Conservation (phyloP, 805 yeast genomes). For the Candida multigemmis region DNA sequence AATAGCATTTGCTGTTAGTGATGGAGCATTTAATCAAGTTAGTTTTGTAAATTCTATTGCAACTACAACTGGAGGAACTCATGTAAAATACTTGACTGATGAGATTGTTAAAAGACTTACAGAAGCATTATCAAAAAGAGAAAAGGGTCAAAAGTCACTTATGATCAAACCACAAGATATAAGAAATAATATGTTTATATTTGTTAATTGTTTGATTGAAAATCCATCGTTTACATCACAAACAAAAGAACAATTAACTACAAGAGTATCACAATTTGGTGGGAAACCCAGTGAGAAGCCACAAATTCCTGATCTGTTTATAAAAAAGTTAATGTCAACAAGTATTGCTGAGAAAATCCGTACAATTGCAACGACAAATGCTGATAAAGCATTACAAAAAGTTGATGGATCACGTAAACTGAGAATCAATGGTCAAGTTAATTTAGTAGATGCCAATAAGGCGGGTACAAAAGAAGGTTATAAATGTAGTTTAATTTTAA, state of each 20-base stretch:
- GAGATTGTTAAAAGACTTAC: constrained; percentile 71
- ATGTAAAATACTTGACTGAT: constrained; percentile 78
- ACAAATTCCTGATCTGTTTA: constrained; percentile 67
- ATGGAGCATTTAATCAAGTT: constrained; percentile 83
- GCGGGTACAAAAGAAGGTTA: constrained; percentile 93
- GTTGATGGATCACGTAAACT: constrained; percentile 81
- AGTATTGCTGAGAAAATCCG: constrained; percentile 64
- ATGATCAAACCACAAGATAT: constrained; percentile 84
- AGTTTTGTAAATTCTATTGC: constrained; percentile 97
- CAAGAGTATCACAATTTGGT: constrained; percentile 84
- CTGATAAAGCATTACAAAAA: constrained; percentile 77
- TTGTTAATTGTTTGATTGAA: constrained; percentile 85
- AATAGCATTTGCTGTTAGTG: constrained; percentile 88
- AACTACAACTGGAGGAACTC: constrained; percentile 95
- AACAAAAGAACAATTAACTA: constrained; percentile 91
- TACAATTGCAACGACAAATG: constrained; percentile 81
- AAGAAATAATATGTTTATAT: constrained; percentile 80
- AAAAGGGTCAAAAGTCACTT: constrained; percentile 55
- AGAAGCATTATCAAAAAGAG: constrained; percentile 55
- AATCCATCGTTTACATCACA: constrained; percentile 97
- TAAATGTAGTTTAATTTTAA: constrained; percentile 84
- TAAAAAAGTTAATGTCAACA: constrained; percentile 53
- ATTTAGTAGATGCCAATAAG: constrained; percentile 89
- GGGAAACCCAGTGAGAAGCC: constrained; percentile 50
- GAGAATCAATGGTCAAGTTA: constrained; percentile 82